phyloP scores from a whole-genome alignment of 305 asterid genomes.

The Rubia tinctorum region DNA sequence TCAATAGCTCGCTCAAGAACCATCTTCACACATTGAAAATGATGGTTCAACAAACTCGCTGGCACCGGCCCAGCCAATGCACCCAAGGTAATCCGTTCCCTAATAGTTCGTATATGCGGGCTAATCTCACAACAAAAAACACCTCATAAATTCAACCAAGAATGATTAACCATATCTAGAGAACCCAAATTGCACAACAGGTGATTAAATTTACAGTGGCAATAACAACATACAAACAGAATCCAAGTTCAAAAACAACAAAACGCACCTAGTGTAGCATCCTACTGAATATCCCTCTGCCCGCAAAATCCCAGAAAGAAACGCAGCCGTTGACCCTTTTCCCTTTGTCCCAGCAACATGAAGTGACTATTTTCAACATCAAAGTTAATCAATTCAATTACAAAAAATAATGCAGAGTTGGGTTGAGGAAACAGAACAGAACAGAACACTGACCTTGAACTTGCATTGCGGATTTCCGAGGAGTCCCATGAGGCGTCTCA shows the following conservation, averaged over 20 bases:
- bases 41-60: slow-evolving; percentile 50
- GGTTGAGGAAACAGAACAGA: slow-evolving; percentile 23
- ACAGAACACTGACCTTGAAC: slow-evolving; percentile 58
- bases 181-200: too few relatives aligned
- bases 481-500: slow-evolving; percentile 62
- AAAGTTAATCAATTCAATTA: neutral
- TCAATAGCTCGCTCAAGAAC: slow-evolving; percentile 53
- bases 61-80: slow-evolving; percentile 62
- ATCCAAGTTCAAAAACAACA: slow-evolving; percentile 14
- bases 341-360: slow-evolving; percentile 98
- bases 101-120: slow-evolving; percentile 79
- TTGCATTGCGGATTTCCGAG: slow-evolving; percentile 79
- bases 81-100: slow-evolving; percentile 89
- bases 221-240: slow-evolving; percentile 10
- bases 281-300: slow-evolving; percentile 94
- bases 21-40: slow-evolving; percentile 54
- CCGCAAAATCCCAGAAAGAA: slow-evolving; percentile 74
- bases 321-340: slow-evolving; percentile 96
- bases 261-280: slow-evolving; percentile 73
- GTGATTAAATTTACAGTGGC: too few relatives aligned
- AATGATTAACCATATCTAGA: neutral
- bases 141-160: slow-evolving; percentile 5
- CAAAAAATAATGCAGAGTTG: neutral
- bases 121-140: slow-evolving; percentile 38
- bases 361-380: slow-evolving; percentile 48